Evolutionary conservation across 2,329 filamentous ascomycete genomes (phyloP).

Genomic region (Trichoderma breve): DNA sequence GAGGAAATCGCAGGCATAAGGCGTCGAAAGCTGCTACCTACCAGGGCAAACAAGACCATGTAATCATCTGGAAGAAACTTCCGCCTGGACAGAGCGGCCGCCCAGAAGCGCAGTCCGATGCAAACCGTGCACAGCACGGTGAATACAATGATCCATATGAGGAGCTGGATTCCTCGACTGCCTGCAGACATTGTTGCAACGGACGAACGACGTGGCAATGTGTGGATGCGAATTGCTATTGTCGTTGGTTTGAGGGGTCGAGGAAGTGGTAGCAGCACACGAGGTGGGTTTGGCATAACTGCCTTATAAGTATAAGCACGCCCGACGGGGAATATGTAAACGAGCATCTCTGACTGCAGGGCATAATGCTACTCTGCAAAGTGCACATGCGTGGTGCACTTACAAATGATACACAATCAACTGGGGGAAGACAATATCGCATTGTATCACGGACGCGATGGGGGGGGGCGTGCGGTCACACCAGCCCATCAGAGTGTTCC

Average conservation of each 20-base stretch:
- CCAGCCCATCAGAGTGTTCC: not conserved
- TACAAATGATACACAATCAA: not conserved
- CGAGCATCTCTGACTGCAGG: not conserved
- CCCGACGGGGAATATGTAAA: not conserved
- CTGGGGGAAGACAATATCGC: not conserved
- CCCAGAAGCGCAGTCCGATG: conserved; percentile 27
- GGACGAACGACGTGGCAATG: not conserved
- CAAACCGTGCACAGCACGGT: conserved; percentile 19
- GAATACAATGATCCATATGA: conserved; percentile 24
- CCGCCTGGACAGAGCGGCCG: conserved; percentile 22
- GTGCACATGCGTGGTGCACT: not conserved
- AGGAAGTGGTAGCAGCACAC: not conserved
- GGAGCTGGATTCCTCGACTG: not conserved
- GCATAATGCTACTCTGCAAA: not conserved
- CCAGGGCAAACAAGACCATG: conserved; percentile 25
- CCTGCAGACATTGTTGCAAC: not conserved
- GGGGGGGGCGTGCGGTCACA: not conserved
- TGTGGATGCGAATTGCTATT: not conserved
- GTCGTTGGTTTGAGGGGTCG: not conserved
- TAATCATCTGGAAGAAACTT: conserved; percentile 20
- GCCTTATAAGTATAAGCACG: not conserved
- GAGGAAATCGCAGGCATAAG: not conserved
- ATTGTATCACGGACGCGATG: not conserved
- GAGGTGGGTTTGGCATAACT: not conserved
- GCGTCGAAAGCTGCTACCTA: conserved; percentile 19